Evolutionary conservation across 176 grass and related monocot genomes (phyloP).

Genomic region (Stipa capillata): DNA sequence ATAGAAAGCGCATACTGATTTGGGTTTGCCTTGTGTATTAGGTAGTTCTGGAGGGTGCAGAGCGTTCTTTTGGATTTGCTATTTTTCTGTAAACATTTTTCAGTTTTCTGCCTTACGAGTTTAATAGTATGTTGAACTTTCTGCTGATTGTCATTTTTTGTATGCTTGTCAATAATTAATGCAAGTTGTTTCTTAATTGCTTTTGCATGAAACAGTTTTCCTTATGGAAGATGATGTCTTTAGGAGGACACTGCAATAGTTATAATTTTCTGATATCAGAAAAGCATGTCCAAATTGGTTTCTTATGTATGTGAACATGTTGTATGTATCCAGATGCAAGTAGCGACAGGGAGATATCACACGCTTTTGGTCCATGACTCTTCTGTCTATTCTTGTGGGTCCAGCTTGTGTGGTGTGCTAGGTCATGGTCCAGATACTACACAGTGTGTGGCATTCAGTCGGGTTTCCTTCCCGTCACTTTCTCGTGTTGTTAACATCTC

Average conservation of each 20-base stretch:
- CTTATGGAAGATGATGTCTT: slow-evolving; percentile 12
- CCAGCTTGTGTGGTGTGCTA: slow-evolving; percentile 96
- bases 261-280: neutral
- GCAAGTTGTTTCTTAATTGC: neutral
- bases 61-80: neutral
- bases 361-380: slow-evolving; percentile 90
- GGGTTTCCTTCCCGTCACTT: slow-evolving; percentile 75
- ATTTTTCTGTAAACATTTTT: neutral
- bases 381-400: slow-evolving; percentile 95
- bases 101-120: neutral
- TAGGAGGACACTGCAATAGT: slow-evolving; percentile 2
- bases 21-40: neutral
- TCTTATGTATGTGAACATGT: slow-evolving; percentile 33
- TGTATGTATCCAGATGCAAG: slow-evolving; percentile 91
- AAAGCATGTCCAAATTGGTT: slow-evolving; percentile 18
- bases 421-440: slow-evolving; percentile 97
- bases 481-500: slow-evolving; percentile 80
- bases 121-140: neutral
- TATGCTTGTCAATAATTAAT: slow-evolving; percentile 1
- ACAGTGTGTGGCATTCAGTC: slow-evolving; percentile 72
- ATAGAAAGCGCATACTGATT: neutral
- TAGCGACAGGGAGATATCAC: slow-evolving; percentile 96
- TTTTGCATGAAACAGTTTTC: neutral
- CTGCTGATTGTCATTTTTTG: neutral
- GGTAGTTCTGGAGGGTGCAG: neutral